Evolutionary conservation across 129 eudicot genomes (phyloP), one percentile per base, ranked within the genome.

Genomic region (Saussurea involucrata): DNA sequence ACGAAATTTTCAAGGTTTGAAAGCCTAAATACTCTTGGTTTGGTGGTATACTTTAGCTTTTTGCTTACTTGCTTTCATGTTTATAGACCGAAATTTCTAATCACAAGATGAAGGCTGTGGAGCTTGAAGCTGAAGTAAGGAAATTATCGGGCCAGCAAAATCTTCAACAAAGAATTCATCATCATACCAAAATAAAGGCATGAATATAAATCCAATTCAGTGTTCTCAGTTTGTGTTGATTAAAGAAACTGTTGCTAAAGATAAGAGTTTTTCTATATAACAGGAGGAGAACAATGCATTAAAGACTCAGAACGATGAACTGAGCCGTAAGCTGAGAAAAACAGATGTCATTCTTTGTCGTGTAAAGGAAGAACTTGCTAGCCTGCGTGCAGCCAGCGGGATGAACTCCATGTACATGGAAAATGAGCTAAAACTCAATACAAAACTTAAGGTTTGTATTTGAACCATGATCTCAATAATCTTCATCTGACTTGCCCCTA

Each of bases 171-270:
- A 92, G 99, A 44, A 95, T 92, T 60, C 97, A 95, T 82, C 99
- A 95, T 78, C 99, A 95, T 77, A 89, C 96, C 63, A 95, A 95
- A 87, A 95, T 95, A 37, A 95, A 95, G 95, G 99, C 75, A 83
- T 82, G 81, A 70, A 58, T 28, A 27, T 13, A 58, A 58, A 57
- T 60, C 66, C 4, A 20, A 55, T 60, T 33, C n/a, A 21, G 18
- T 33, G n/a, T 34, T 58, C 7, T 58, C 12, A 6, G 17, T 28
- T 68, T 55, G 33, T n/a, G 42, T 71, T 15, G 12, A 24, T 53
- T 53, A 66, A 27, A 27, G n/a, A 27, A 27, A 25, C 24, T 42
- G 17, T 37, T 34, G 73, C 55, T 74, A 40, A 66, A 66, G 28
- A 68, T 67, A 29, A 31, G 63, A 32, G 13, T 22, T 72, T 24